Conservation (phyloP, 805 yeast species). For the Starmerella khaoyaiensis region DNA sequence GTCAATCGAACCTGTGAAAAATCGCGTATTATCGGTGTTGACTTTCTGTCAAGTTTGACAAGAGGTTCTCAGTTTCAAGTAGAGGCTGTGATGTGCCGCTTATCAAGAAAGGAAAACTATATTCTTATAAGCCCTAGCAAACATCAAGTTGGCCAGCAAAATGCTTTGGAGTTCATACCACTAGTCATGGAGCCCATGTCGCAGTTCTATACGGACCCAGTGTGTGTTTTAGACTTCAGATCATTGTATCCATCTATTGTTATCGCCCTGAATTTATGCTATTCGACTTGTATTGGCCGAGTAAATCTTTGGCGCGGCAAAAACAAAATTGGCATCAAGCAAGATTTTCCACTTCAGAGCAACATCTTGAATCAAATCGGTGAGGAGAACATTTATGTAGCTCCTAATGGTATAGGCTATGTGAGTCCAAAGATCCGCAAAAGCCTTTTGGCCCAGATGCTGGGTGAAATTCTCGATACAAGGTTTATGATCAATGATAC, state of each 20-base stretch:
- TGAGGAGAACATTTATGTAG: slow-evolving; percentile 42
- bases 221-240: slow-evolving; percentile 84
- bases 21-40: slow-evolving; percentile 77
- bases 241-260: slow-evolving; percentile 86
- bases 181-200: slow-evolving; percentile 87
- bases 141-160: slow-evolving; percentile 67
- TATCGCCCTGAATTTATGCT: slow-evolving; percentile 75
- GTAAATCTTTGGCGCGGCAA: slow-evolving; percentile 25
- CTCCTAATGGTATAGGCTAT: slow-evolving; percentile 83
- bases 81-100: slow-evolving; percentile 64
- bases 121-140: slow-evolving; percentile 68
- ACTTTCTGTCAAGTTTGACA: slow-evolving; percentile 72
- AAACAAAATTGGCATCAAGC: slow-evolving; percentile 25
- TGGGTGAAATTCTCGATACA: slow-evolving; percentile 67
- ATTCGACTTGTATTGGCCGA: slow-evolving; percentile 33
- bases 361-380: slow-evolving; percentile 31
- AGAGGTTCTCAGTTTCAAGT: slow-evolving; percentile 93
- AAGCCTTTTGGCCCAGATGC: slow-evolving; percentile 70
- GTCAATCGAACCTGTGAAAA: slow-evolving; percentile 64
- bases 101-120: slow-evolving; percentile 64
- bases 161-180: slow-evolving; percentile 77
- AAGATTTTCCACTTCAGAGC: slow-evolving; percentile 34
- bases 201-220: slow-evolving; percentile 72
- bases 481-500: slow-evolving; percentile 68
- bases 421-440: slow-evolving; percentile 52